These are phyloP conservation scores for Beauveria pseudobassiana DNA, from an alignment of 2,329 filamentous ascomycete species.

Conservation along the genomic window DNA sequence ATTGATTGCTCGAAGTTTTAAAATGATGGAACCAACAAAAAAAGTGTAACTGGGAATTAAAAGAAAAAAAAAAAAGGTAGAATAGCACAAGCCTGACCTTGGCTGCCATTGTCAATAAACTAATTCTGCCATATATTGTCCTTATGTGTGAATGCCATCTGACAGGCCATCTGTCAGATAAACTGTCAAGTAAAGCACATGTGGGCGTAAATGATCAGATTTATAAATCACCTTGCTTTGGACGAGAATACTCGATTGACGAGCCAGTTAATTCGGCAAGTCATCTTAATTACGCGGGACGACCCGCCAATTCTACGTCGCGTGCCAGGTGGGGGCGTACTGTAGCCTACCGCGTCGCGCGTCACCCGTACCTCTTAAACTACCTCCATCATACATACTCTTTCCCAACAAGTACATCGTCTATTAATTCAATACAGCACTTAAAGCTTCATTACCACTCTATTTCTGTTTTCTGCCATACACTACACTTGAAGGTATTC, in stretches of 20 bases:
- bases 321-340: conserved; percentile 4
- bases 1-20: neutral
- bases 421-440: neutral
- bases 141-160: neutral
- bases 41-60: neutral
- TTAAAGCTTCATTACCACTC: neutral
- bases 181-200: neutral
- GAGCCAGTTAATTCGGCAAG: neutral
- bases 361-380: neutral
- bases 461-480: neutral
- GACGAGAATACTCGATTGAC: neutral
- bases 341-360: conserved; percentile 8
- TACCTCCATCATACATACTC: neutral
- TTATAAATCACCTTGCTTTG: too few species aligned
- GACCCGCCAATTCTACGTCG: neutral
- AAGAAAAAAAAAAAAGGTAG: neutral
- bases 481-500: neutral
- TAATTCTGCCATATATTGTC: neutral
- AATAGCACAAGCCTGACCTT: neutral
- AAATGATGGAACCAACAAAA: neutral
- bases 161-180: neutral
- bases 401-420: neutral
- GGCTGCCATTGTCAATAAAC: conserved; percentile 6
- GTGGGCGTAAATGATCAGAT: neutral
- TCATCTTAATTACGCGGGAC: neutral